Percentiles rank a stretch among this genome's conserved stretches.
phyloP scores from a whole-genome alignment of 495 filamentous ascomycete genomes.

The Aspergillus sparsus region DNA sequence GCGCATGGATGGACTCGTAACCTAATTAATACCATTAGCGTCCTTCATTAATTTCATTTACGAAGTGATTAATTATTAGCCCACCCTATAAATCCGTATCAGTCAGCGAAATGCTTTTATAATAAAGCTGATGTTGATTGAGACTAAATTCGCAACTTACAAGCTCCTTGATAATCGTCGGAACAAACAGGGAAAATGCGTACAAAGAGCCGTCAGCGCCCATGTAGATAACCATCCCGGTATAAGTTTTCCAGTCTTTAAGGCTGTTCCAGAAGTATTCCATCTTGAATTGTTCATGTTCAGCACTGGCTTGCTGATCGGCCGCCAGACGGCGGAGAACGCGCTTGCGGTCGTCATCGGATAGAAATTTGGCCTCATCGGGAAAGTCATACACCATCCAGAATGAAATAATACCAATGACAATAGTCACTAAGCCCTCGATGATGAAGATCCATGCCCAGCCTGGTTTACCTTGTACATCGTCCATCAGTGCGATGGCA shows the following conservation, averaged over 20 bases:
- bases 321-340: slow-evolving; percentile 70
- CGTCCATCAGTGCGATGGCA: slow-evolving; percentile 65
- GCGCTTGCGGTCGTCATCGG: slow-evolving; percentile 66
- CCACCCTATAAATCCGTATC: slow-evolving; percentile 28
- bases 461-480: slow-evolving; percentile 56
- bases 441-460: slow-evolving; percentile 77
- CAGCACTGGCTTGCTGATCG: slow-evolving; percentile 77
- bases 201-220: slow-evolving; percentile 72
- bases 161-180: slow-evolving; percentile 72
- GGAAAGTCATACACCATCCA: slow-evolving; percentile 93
- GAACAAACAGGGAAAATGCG: slow-evolving; percentile 87
- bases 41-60: slow-evolving; percentile 1
- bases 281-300: slow-evolving; percentile 78
- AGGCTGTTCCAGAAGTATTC: slow-evolving; percentile 73
- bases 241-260: slow-evolving; percentile 86
- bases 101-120: no score
- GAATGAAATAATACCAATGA: slow-evolving; percentile 73
- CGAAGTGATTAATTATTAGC: background rate
- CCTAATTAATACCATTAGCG: slow-evolving; percentile 42
- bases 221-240: slow-evolving; percentile 78
- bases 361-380: slow-evolving; percentile 76
- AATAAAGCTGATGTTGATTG: no score
- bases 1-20: slow-evolving; percentile 67
- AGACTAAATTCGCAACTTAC: slow-evolving; percentile 26
- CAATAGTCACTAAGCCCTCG: slow-evolving; percentile 56